Percentiles rank a stretch among this genome's conserved stretches.
Evolutionary conservation across 208 protist species (phyloP).

Genomic region (Trypanosoma congolense): DNA sequence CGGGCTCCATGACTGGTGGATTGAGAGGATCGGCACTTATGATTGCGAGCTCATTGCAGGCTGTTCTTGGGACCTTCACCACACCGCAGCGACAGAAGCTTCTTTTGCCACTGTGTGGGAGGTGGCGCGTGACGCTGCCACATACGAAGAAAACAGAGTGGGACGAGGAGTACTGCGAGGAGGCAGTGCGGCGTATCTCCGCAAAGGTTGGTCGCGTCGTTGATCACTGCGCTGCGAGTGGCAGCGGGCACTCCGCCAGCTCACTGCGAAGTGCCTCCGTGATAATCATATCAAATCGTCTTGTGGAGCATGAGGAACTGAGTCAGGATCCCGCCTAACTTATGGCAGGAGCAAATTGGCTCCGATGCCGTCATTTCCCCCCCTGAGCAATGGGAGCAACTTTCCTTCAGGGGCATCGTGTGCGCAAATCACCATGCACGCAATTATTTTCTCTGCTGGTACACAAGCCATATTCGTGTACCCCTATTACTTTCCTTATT

Average conservation of each 20-base stretch:
- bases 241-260: neutral
- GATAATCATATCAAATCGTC: neutral
- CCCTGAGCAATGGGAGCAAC: too few species aligned
- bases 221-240: neutral
- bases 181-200: neutral
- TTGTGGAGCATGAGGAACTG: neutral
- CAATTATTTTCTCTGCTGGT: too few species aligned
- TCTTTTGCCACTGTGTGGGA: neutral
- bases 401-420: too few species aligned
- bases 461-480: too few species aligned
- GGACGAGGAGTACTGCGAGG: neutral
- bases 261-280: neutral
- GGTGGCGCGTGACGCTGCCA: neutral
- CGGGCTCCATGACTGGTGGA: neutral
- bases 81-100: neutral
- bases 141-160: neutral
- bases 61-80: neutral
- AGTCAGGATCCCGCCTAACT: neutral
- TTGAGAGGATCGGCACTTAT: neutral
- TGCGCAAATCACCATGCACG: too few species aligned
- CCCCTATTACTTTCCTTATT: too few species aligned
- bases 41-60: neutral
- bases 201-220: neutral
- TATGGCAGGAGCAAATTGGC: neutral
- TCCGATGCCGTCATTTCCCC: neutral